Evolutionary conservation across 129 eudicot species (phyloP), one percentile per base, ranked within the genome.

Genomic region (Lonicera japonica): DNA sequence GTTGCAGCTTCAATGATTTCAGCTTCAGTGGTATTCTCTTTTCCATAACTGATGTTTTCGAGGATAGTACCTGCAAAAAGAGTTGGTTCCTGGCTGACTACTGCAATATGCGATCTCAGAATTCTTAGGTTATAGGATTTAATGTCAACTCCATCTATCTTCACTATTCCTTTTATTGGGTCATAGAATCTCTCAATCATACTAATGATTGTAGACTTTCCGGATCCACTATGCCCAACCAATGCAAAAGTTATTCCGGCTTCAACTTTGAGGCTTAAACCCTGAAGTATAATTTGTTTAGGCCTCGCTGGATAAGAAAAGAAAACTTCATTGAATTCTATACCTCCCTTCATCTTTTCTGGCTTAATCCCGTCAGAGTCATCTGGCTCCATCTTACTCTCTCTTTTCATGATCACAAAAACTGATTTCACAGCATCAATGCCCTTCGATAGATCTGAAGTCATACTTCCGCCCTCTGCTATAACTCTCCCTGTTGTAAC

Each of bases 41-140:
- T 54, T 21, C 71, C 71, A 40, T 53, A 67, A 3, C 38, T 23
- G 12, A 67, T 67, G n/a, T 54, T 67, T 21, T 67, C 71, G 14
- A 21, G 50, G 21, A 67, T 55, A 11, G 62, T 67, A 16, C 71
- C 71, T 13, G 63, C 25, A 55, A 29, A 67, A 1, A 67, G 54
- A 36, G 50, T 54, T 3, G 61, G 61, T 56, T 56, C 61, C 40
- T 56, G 61, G 61, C 61, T 24, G 21, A 56, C 61, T 10, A 56
- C 39, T 8, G 61, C 61, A 23, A 56, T 56, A 15, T 56, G 61
- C 41, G 38, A 21, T 25, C 61, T 56, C 13, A 21, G 34, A 23
- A 16, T 12, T 21, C 61, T 24, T 21, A 56, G 5, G 40, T 56
- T 24, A 24, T 21, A 56, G 14, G 61, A 23, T 14, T 24, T 56